Evolutionary conservation across 495 filamentous ascomycete genomes (phyloP).

Genomic region (Hypoxylon crocopeplum): DNA sequence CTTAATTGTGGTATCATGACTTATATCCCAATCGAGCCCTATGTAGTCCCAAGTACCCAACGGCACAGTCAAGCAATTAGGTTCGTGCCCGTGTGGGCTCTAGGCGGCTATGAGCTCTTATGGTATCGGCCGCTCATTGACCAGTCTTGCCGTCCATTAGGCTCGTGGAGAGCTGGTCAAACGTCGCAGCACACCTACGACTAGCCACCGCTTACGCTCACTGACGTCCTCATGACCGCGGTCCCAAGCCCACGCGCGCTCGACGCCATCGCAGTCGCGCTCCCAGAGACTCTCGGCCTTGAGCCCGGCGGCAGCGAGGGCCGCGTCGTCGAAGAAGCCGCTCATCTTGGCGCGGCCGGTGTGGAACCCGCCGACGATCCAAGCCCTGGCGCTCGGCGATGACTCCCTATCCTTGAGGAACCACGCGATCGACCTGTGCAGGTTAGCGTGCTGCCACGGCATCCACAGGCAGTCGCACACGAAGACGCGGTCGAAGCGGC

Average conservation of each 20-base stretch:
- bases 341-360: conserved; percentile 77
- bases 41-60: too few relatives aligned
- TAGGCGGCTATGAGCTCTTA: too few relatives aligned
- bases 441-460: conserved; percentile 74
- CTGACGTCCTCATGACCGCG: conserved; percentile 67
- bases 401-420: conserved; percentile 69
- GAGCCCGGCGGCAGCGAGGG: conserved; percentile 63
- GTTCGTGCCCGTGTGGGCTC: too few relatives aligned
- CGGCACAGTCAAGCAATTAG: too few relatives aligned
- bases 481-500: conserved; percentile 70
- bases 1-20: too few relatives aligned
- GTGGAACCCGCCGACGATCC: conserved; percentile 81
- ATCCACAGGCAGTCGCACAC: conserved; percentile 91
- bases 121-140: too few relatives aligned
- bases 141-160: too few relatives aligned
- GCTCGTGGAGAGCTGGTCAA: too few relatives aligned
- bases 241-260: conserved; percentile 71
- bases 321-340: conserved; percentile 70
- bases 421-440: conserved; percentile 71
- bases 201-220: conserved; percentile 78
- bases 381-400: conserved; percentile 61
- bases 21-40: too few relatives aligned
- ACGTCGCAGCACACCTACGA: conserved; percentile 68
- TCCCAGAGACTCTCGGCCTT: conserved; percentile 76
- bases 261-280: conserved; percentile 70